These are phyloP conservation scores for Trichoderma parareesei DNA, from an alignment of 495 filamentous ascomycete species.

Conservation along the genomic window DNA sequence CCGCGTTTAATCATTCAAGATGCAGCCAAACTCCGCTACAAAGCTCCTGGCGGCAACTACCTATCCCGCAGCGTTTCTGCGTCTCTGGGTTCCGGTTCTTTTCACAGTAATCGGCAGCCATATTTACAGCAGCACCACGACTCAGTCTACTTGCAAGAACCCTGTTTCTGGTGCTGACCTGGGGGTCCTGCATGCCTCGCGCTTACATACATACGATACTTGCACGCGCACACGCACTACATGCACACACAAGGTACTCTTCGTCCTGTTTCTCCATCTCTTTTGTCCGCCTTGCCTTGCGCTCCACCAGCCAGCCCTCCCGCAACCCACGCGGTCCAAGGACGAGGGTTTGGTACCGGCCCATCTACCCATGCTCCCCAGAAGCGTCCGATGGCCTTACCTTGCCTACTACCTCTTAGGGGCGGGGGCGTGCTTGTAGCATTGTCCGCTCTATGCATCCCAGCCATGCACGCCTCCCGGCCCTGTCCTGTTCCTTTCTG, in stretches of 20 bases:
- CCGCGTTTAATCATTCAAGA: too few species aligned
- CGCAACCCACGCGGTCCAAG: constrained; percentile 6
- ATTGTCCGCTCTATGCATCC: not conserved
- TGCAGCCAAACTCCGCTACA: too few species aligned
- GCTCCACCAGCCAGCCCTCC: constrained; percentile 8
- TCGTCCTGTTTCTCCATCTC: not conserved
- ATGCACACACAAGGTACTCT: not conserved
- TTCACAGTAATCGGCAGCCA: too few species aligned
- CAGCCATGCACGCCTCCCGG: constrained; percentile 1
- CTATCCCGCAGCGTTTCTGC: too few species aligned
- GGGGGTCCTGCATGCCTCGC: not conserved
- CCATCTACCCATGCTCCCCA: constrained; percentile 2
- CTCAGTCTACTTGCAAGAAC: constrained; percentile 2
- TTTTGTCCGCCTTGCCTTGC: constrained; percentile 1
- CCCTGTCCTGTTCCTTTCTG: not conserved
- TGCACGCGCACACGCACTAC: not conserved
- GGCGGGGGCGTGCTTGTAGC: constrained; percentile 1
- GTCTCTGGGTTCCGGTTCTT: too few species aligned
- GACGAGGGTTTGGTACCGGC: constrained; percentile 7
- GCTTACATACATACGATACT: too few species aligned
- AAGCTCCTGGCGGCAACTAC: too few species aligned
- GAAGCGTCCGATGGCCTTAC: constrained; percentile 1
- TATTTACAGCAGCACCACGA: not conserved
- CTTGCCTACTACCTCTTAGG: not conserved
- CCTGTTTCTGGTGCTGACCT: not conserved